Base-by-base conservation (phyloP, 1,139 yeast species). In the Protomyces gravidus region DNA sequence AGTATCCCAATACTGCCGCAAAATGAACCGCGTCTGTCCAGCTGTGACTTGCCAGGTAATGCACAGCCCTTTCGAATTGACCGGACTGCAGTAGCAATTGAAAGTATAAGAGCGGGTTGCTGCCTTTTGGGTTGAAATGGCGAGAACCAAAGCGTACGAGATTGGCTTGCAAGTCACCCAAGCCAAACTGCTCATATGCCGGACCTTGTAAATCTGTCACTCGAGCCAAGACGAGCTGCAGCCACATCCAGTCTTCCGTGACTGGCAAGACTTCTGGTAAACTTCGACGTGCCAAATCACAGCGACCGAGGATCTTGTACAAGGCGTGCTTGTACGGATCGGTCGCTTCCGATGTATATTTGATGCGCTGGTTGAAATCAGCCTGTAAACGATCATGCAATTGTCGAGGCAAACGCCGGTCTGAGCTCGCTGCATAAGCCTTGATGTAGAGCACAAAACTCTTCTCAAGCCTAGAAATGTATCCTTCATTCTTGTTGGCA, bases 241-340 rank as follows among this genome's bases (percentile, higher is more conserved):
- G 81, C 99, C 98, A 92, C 59, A 90, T 73, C 98, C 98, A 92
- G 72, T 92, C 98, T 71, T 92, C 98, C 57, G 90, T 81, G 63
- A 95, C 87, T 50, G 84, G 74, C 48, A 90, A 83, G 52, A 92
- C 85, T 27, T 79, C 76, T 2, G 96, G 94, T 59, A 90, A 78
- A n/a, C 82, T 78, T 69, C 87, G 88, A 67, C 85, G 82, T 7
- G 84, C 76, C 64, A 86, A 75, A 66, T 89, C 96, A 71, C 97
- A 89, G 70, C 95, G 85, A 9, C 98, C 98, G 63, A 92, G 80
- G 36, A 92, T 80, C 73, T 92, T 92, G 75, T 89, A 94, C 4
- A 89, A 85, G 0, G 96, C 94, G 69, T 85, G 86, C 70, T 92
- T 86, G 74, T 81, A 92, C 6, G 97, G 96, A 73, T 92, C 99